phyloP scores from a whole-genome alignment of 345 rosid species.

The Eucalyptus curtisii region DNA sequence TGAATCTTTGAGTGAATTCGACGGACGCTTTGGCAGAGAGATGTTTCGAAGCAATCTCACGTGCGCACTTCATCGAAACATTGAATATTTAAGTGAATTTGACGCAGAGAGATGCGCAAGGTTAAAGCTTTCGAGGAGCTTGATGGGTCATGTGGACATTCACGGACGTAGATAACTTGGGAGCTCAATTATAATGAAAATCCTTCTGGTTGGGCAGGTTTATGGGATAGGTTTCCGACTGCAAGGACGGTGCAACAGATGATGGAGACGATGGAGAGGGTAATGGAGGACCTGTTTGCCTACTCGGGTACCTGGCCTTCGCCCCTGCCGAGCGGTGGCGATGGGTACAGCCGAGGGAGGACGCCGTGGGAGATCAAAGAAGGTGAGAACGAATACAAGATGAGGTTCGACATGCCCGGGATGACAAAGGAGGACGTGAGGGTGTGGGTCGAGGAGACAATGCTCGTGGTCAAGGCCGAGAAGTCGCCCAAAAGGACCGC shows the following conservation, averaged over 20 bases:
- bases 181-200: background rate
- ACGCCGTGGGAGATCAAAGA: conserved; percentile 63
- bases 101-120: background rate
- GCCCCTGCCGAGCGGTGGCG: background rate
- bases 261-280: conserved; percentile 62
- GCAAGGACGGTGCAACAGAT: conserved; percentile 52
- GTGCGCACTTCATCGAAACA: background rate
- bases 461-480: conserved; percentile 44
- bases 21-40: background rate
- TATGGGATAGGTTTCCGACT: conserved; percentile 40
- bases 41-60: background rate
- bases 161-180: background rate
- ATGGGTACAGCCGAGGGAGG: conserved; percentile 36
- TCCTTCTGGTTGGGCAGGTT: conserved; percentile 1
- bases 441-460: conserved; percentile 55
- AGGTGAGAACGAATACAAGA: conserved; percentile 31
- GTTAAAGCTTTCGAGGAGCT: background rate
- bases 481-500: conserved; percentile 11
- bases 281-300: conserved; percentile 32
- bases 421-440: conserved; percentile 58
- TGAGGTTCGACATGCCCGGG: conserved; percentile 73
- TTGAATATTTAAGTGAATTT: background rate
- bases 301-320: conserved; percentile 22
- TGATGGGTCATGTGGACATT: background rate
- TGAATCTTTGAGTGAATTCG: background rate